Evolutionary conservation across 1,284 basidiomycete species (phyloP).

Genomic region (Cutaneotrichosporon mucoides): DNA sequence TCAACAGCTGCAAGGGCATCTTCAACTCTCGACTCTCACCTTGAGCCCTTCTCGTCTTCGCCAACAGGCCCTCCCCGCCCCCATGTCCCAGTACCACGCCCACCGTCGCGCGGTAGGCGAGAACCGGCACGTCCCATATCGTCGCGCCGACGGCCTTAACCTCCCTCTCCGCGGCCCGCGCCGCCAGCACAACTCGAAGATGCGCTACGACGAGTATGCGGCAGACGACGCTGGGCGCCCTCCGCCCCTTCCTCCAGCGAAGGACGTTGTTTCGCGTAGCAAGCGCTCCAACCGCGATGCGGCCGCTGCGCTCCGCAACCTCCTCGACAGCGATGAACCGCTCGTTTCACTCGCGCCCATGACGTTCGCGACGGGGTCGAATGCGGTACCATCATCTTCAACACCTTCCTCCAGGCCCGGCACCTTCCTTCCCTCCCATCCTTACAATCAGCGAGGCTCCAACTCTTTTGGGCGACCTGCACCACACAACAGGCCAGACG

Average conservation of each 20-base stretch:
- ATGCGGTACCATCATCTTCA: neutral
- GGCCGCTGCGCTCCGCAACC: neutral
- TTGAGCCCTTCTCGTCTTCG: neutral
- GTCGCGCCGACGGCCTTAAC: neutral
- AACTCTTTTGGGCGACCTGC: too few relatives aligned
- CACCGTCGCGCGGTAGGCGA: neutral
- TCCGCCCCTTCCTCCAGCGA: neutral
- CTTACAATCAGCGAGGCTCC: too few relatives aligned
- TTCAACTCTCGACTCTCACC: too few relatives aligned
- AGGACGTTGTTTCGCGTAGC: neutral
- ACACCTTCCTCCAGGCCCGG: neutral
- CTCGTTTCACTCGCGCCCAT: too few relatives aligned
- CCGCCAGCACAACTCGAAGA: neutral
- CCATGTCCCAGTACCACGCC: neutral
- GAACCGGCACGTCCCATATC: neutral
- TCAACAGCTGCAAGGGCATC: too few relatives aligned
- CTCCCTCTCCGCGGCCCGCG: neutral
- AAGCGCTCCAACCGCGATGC: neutral
- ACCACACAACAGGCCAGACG: neutral
- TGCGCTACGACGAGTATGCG: neutral
- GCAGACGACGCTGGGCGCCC: neutral
- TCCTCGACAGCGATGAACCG: neutral
- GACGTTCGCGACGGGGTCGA: neutral
- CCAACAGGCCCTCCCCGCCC: neutral
- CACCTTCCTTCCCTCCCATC: neutral